phyloP scores from a whole-genome alignment of 2,329 filamentous ascomycete genomes.

The Clarireedia sp. region DNA sequence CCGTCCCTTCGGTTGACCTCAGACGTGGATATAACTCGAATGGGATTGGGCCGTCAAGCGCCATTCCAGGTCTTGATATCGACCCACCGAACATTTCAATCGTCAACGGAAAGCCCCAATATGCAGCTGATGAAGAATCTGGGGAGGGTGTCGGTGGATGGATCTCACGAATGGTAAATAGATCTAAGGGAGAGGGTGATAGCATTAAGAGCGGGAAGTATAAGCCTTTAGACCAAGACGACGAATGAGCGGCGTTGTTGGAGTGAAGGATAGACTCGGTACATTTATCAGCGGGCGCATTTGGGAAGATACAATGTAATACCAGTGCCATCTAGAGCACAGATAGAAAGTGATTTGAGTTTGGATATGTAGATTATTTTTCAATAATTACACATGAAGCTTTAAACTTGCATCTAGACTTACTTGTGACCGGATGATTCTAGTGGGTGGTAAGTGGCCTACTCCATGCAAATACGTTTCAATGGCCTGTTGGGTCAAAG shows the following conservation, averaged over 20 bases:
- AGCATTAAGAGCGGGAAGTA: constrained; percentile 25
- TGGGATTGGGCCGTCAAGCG: constrained; percentile 50
- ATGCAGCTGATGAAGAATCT: constrained; percentile 26
- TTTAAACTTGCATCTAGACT: not conserved
- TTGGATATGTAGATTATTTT: constrained; percentile 7
- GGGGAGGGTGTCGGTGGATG: constrained; percentile 56
- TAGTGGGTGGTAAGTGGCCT: not conserved
- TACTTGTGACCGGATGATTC: no score
- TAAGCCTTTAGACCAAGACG: constrained; percentile 37
- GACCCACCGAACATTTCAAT: constrained; percentile 61
- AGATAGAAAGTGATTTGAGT: constrained; percentile 4
- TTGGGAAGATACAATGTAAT: constrained; percentile 8
- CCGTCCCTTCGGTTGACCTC: constrained; percentile 68
- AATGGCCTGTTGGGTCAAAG: not conserved
- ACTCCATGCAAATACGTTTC: not conserved
- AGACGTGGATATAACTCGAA: constrained; percentile 39
- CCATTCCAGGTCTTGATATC: constrained; percentile 75
- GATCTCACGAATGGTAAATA: constrained; percentile 59
- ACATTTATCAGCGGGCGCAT: constrained; percentile 15
- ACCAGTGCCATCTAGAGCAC: constrained; percentile 11
- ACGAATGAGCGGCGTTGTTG: constrained; percentile 23
- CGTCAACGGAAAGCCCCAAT: constrained; percentile 41
- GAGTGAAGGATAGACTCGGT: constrained; percentile 1
- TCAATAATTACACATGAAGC: not conserved
- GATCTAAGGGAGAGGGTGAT: constrained; percentile 35